These are phyloP conservation scores for Davidsoniella virescens DNA, from an alignment of 2,329 filamentous ascomycete genomes.

Conservation along the genomic window DNA sequence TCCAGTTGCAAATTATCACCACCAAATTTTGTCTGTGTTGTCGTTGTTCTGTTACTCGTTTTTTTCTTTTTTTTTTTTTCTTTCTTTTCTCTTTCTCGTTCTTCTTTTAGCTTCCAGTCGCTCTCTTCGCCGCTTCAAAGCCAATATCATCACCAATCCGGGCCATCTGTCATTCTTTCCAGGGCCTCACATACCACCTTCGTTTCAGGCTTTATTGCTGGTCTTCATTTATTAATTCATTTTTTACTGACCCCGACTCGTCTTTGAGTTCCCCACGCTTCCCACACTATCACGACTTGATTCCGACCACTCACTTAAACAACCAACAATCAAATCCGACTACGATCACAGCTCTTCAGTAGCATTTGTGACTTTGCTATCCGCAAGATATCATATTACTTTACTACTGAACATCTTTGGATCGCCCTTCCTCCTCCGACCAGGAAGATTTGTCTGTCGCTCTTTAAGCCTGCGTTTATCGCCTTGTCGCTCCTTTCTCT, in stretches of 20 bases:
- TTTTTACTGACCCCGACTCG: constrained; percentile 3
- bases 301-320: constrained; percentile 7
- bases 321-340: constrained; percentile 13
- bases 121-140: constrained; percentile 29
- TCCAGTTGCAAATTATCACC: constrained; percentile 18
- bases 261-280: background rate
- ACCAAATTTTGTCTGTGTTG: constrained; percentile 19
- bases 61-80: constrained; percentile 15
- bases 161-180: constrained; percentile 28
- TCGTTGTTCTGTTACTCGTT: constrained; percentile 20
- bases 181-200: constrained; percentile 11
- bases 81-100: constrained; percentile 17
- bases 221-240: constrained; percentile 20
- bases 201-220: constrained; percentile 12
- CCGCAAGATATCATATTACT: background rate
- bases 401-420: background rate
- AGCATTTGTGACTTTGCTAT: background rate
- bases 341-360: constrained; percentile 13
- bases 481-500: background rate
- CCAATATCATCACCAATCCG: constrained; percentile 25
- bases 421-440: background rate
- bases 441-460: background rate
- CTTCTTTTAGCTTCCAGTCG: constrained; percentile 34
- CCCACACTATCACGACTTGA: constrained; percentile 9
- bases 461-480: constrained; percentile 6